Evolutionary conservation across 345 rosid genomes (phyloP).

Genomic region (Camelina neglecta): DNA sequence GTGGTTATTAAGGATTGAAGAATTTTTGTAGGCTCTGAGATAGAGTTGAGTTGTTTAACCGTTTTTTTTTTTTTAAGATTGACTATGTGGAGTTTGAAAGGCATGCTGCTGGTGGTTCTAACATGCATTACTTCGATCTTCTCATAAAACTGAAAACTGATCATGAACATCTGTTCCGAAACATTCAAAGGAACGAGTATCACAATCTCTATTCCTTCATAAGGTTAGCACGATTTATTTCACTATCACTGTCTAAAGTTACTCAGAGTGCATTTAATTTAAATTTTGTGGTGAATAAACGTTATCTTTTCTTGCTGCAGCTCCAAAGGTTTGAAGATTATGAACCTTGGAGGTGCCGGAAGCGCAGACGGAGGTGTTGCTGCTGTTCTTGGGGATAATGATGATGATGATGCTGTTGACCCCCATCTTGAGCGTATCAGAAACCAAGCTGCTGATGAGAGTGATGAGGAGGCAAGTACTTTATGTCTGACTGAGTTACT

Average conservation of each 20-base stretch:
- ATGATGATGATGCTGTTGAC: slow-evolving; percentile 90
- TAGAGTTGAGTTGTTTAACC: slow-evolving; percentile 9
- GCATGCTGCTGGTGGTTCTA: slow-evolving; percentile 98
- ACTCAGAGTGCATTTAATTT: slow-evolving; percentile 21
- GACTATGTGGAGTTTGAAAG: slow-evolving; percentile 97
- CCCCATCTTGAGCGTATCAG: slow-evolving; percentile 92
- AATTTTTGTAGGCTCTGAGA: slow-evolving; percentile 9
- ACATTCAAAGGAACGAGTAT: slow-evolving; percentile 96
- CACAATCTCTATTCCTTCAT: slow-evolving; percentile 87
- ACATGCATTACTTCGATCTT: slow-evolving; percentile 99
- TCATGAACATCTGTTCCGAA: slow-evolving; percentile 96
- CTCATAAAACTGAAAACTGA: slow-evolving; percentile 88
- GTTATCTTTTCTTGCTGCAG: slow-evolving; percentile 54
- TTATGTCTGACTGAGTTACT: slow-evolving; percentile 9
- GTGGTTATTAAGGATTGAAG: neutral
- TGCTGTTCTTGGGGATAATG: slow-evolving; percentile 66
- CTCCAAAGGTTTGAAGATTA: slow-evolving; percentile 82
- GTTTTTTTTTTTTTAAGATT: slow-evolving; percentile 56
- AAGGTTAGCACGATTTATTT: slow-evolving; percentile 54
- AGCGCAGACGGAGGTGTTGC: slow-evolving; percentile 65
- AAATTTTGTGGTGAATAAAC: slow-evolving; percentile 3
- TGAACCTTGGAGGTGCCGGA: slow-evolving; percentile 79
- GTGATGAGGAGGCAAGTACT: slow-evolving; percentile 83
- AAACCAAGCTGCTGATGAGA: slow-evolving; percentile 90
- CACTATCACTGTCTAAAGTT: slow-evolving; percentile 15